phyloP scores from a whole-genome alignment of 805 yeast species.

The Myxozyma kluyveri region DNA sequence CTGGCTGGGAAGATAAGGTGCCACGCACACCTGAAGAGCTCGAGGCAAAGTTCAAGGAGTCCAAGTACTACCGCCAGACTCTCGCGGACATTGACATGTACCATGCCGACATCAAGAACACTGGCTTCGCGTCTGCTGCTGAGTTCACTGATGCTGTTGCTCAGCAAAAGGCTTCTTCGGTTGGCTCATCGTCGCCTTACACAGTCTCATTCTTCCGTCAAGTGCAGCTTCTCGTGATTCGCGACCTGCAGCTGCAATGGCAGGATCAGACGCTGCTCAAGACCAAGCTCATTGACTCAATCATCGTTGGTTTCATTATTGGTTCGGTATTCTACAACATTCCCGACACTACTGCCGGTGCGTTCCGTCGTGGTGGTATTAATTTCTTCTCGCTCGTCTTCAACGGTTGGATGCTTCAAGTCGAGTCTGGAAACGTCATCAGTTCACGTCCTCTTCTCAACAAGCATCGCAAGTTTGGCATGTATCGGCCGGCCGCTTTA shows the following conservation, averaged over 20 bases:
- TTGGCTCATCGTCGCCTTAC: constrained; percentile 17
- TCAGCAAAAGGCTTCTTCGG: constrained; percentile 2
- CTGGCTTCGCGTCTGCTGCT: constrained; percentile 17
- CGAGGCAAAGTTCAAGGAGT: constrained; percentile 49
- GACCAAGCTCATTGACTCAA: constrained; percentile 31
- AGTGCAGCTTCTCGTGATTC: constrained; percentile 13
- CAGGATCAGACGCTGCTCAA: constrained; percentile 25
- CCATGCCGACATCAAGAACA: constrained; percentile 15
- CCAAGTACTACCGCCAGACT: constrained; percentile 44
- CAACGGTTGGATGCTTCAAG: constrained; percentile 59
- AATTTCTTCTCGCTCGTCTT: constrained; percentile 55
- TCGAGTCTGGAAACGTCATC: constrained; percentile 52
- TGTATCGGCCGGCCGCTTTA: constrained; percentile 63
- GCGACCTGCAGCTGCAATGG: constrained; percentile 27
- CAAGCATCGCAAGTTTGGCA: constrained; percentile 57
- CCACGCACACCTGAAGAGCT: constrained; percentile 51
- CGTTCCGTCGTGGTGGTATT: constrained; percentile 54
- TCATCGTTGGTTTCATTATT: constrained; percentile 54
- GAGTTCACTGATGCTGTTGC: constrained; percentile 19
- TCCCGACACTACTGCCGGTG: constrained; percentile 46
- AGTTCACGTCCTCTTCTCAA: constrained; percentile 58
- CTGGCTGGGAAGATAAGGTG: constrained; percentile 47
- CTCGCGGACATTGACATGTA: constrained; percentile 45
- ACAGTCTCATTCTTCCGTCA: constrained; percentile 28
- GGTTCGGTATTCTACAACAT: constrained; percentile 53